These are phyloP conservation scores for Mycena filopes DNA, from an alignment of 768 basidiomycete genomes.

Conservation along the genomic window DNA sequence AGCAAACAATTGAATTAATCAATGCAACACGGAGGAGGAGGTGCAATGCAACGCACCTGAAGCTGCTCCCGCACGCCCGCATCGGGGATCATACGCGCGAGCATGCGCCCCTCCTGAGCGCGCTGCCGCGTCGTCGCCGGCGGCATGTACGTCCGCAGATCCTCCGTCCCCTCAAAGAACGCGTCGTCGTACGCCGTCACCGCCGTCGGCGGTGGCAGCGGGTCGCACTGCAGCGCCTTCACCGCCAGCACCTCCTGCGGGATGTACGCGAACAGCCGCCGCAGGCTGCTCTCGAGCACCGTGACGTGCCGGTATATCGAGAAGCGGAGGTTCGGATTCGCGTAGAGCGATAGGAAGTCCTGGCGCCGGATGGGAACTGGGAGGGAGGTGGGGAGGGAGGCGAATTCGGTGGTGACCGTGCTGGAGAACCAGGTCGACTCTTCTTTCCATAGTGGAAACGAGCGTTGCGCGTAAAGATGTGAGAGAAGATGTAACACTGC, in stretches of 20 bases:
- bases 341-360: constrained; percentile 53
- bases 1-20: not conserved
- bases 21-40: not conserved
- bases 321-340: constrained; percentile 51
- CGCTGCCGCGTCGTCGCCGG: constrained; percentile 50
- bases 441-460: constrained; percentile 85
- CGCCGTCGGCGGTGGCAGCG: constrained; percentile 77
- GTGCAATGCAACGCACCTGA: constrained; percentile 45
- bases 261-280: constrained; percentile 75
- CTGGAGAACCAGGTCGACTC: constrained; percentile 74
- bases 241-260: constrained; percentile 63
- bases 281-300: constrained; percentile 73
- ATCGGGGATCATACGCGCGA: constrained; percentile 71
- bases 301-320: constrained; percentile 81
- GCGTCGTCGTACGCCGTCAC: constrained; percentile 70
- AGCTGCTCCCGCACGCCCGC: constrained; percentile 68
- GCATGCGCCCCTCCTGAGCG: constrained; percentile 58
- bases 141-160: constrained; percentile 55
- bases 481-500: constrained; percentile 81
- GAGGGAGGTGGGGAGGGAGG: constrained; percentile 48
- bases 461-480: constrained; percentile 88
- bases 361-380: constrained; percentile 46
- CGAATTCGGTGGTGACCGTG: constrained; percentile 60
- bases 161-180: constrained; percentile 81
- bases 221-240: constrained; percentile 82